Conservation (phyloP, 2,329 filamentous ascomycete species). For the Huntiella moniliformis region DNA sequence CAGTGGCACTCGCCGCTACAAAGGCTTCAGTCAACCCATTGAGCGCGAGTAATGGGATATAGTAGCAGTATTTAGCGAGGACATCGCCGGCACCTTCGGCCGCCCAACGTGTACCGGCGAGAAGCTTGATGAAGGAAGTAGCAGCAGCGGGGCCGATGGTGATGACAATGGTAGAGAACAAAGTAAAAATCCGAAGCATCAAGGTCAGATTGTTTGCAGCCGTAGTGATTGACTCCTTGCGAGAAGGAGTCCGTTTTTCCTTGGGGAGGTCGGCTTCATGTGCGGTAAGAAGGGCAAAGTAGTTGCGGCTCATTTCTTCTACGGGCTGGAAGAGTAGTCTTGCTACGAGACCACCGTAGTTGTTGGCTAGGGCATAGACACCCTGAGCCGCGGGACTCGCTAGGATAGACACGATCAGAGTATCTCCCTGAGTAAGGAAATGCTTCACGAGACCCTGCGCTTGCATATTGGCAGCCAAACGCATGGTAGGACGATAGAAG, state of each 20-base stretch:
- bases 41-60: conserved; percentile 77
- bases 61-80: conserved; percentile 70
- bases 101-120: conserved; percentile 64
- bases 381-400: conserved; percentile 68
- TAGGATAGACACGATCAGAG: conserved; percentile 64
- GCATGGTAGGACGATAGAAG: conserved; percentile 53
- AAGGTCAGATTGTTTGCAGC: conserved; percentile 35
- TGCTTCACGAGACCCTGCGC: conserved; percentile 83
- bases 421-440: conserved; percentile 83
- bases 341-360: conserved; percentile 79
- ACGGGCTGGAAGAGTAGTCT: conserved; percentile 85
- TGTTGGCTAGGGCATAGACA: conserved; percentile 80
- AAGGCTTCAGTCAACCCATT: conserved; percentile 90
- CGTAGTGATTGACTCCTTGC: conserved; percentile 20
- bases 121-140: conserved; percentile 49
- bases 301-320: conserved; percentile 78
- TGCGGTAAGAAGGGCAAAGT: conserved; percentile 65
- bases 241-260: conserved; percentile 12
- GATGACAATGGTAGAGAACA: conserved; percentile 51
- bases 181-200: conserved; percentile 53
- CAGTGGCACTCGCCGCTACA: conserved; percentile 66
- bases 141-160: conserved; percentile 59
- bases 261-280: conserved; percentile 15
- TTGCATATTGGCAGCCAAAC: conserved; percentile 64
- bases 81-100: conserved; percentile 53